A percentile compares a stretch with the other conserved stretches of the same genome.
Evolutionary conservation across 331 rosid genomes (phyloP).

Genomic region (Malus hybrid): DNA sequence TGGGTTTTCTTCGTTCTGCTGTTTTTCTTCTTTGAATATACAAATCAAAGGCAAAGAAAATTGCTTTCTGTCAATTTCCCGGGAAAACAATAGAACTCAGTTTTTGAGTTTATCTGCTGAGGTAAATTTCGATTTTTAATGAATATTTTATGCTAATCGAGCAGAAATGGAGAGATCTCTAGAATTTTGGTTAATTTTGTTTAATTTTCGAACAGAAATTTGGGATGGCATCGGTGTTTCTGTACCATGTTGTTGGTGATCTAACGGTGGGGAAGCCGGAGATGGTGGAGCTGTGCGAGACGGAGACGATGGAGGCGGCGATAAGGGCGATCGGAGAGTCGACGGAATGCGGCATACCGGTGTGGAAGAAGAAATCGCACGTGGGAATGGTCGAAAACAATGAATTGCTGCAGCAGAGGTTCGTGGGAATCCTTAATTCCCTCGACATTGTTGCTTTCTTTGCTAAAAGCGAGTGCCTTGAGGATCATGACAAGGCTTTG

Average conservation of each 20-base stretch:
- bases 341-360: constrained; percentile 70
- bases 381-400: constrained; percentile 48
- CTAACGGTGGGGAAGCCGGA: constrained; percentile 99
- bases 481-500: constrained; percentile 81
- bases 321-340: constrained; percentile 76
- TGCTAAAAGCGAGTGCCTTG: constrained; percentile 54
- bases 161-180: neutral
- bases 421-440: constrained; percentile 83
- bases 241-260: constrained; percentile 94
- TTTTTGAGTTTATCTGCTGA: neutral
- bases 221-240: constrained; percentile 86
- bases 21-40: neutral
- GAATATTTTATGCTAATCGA: neutral
- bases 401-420: constrained; percentile 85
- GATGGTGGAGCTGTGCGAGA: constrained; percentile 72
- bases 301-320: constrained; percentile 77
- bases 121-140: neutral
- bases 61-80: too few relatives aligned
- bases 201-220: neutral
- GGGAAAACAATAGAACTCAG: neutral
- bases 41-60: neutral
- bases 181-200: neutral
- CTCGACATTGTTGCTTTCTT: constrained; percentile 85
- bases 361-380: constrained; percentile 71
- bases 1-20: neutral